Evolutionary conservation across 1,284 basidiomycete genomes (phyloP), one percentile per base, ranked within the genome.

Genomic region (Volvariella surrecta): DNA sequence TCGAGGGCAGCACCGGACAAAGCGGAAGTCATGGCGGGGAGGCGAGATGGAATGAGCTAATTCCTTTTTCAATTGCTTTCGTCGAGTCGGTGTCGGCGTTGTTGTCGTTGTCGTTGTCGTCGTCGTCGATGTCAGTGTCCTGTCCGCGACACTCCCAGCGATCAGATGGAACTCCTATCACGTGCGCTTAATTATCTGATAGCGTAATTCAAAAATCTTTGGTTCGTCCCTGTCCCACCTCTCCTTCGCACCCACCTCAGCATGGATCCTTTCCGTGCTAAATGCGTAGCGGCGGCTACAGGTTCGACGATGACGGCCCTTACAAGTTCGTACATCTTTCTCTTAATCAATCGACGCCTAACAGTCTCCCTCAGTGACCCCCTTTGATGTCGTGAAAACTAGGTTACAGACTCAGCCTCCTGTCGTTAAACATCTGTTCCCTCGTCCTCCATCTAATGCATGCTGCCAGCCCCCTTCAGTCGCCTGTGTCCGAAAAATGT

Each of bases 371-470:
- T 47, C 58, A 93, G 89, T 95, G 92, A 95, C 91, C 3, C 91
- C 91, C 2, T 93, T 95, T 58, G 91, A 95, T 62, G 89, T 95
- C 44, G 76, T 95, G 53, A 95, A 95, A 63, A 95, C 92, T 16
- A 77, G 92, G n/a, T 64, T 94, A 16, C 89, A 94, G 61, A 90
- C 87, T 1, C 87, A 91, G 59, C 76, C 78, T 34, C 70, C 68
- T 34, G 62, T 61, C 53, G 57, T 61, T 46, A 63, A 57, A 49
- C 71, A 66, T 39, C 65, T 74, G 34, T 73, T 73, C 57, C 70
- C 72, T 49, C 69, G 62, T 43, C 66, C 70, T 40, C 68, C 74
- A 9, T 57, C 64, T 34, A 71, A 73, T 58, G 67, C 64, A 49
- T 89, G 86, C 59, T 89, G 85, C 62, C 82, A 84, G 58, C 60